Evolutionary conservation across 2,329 filamentous ascomycete species (phyloP), one percentile per base, ranked within the genome.

Genomic region (Coniochaeta sp.): DNA sequence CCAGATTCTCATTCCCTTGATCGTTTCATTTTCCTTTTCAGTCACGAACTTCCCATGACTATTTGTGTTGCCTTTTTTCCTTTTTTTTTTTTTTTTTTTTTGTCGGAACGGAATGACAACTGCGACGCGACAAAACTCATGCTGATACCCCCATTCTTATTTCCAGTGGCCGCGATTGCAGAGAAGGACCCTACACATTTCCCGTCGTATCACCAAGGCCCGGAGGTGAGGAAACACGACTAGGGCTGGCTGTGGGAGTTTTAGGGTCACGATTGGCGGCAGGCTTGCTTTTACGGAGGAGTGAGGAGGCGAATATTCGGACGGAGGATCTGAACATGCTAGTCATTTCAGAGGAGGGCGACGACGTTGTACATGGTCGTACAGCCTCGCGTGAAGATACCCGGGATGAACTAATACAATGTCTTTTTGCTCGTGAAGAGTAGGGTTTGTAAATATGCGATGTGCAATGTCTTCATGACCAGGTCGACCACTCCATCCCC

Each of bases 101-200:
- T 16, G 4, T 40, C 2, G 8, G 34, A 42, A 47, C 19, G 19
- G 12, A 47, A 47, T 10, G 42, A 9, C 22, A 47, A 47, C 19
- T 17, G 7, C 9, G 17, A 30, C 47, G 17, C 47, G 8, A 30
- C 9, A 14, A 52, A 24, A 28, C 44, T 30, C 36, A 30, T 47
- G 34, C 47, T 58, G 58, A 60, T 55, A 22, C 47, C 19, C 42
- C 14, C 22, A 44, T 19, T 36, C 26, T 40, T 16, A 16, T 32
- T 34, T 34, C 3, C 40, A 65, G 63, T 58, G 1, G 54, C 60
- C 5, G 55, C 61, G 52, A 17, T 60, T 2, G 58, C 61, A 14
- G 67, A 69, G 42, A 69, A 69, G 28, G 67, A 67, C 26, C 61
- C 60, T n/a, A 24, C 50, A 24, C 65, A 62, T 17, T 24, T 55